phyloP scores from a whole-genome alignment of 495 filamentous ascomycete species.

The Thermothielavioides terrestris region DNA sequence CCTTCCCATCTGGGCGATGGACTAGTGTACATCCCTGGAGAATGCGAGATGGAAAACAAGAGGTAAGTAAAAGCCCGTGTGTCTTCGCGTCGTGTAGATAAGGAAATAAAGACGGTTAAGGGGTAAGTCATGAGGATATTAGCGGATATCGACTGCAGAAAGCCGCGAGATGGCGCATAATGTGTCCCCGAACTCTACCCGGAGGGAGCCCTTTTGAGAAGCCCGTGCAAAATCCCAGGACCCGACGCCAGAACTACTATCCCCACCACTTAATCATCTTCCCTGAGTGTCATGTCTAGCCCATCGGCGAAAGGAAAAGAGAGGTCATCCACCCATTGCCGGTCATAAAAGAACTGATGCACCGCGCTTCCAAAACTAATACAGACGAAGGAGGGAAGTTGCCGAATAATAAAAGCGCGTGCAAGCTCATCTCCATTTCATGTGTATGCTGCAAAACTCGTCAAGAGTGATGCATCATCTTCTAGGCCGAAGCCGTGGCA shows the following conservation, averaged over 20 bases:
- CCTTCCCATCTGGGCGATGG: slow-evolving; percentile 26
- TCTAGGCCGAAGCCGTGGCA: slow-evolving; percentile 17
- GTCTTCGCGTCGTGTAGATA: slow-evolving; percentile 1
- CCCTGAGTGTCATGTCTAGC: slow-evolving; percentile 23
- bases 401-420: slow-evolving; percentile 24
- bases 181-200: slow-evolving; percentile 24
- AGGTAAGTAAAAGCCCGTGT: slow-evolving; percentile 20
- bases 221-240: slow-evolving; percentile 26
- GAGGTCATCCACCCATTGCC: slow-evolving; percentile 27
- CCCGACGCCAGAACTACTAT: slow-evolving; percentile 26
- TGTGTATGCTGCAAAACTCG: slow-evolving; percentile 19
- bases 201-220: slow-evolving; percentile 17
- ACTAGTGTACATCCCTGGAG: slow-evolving; percentile 31
- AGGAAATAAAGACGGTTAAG: no score
- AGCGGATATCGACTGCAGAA: slow-evolving; percentile 25
- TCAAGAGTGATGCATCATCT: slow-evolving; percentile 15
- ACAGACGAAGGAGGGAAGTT: slow-evolving; percentile 24
- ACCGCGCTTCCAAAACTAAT: slow-evolving; percentile 28
- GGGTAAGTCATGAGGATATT: slow-evolving; percentile 26
- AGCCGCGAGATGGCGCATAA: slow-evolving; percentile 23
- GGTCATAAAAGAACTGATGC: slow-evolving; percentile 28
- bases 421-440: slow-evolving; percentile 18
- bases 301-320: slow-evolving; percentile 14
- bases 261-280: slow-evolving; percentile 24
- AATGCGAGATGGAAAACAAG: slow-evolving; percentile 29